Conservation (phyloP, 345 rosid genomes). For the Euclidium syriacum region DNA sequence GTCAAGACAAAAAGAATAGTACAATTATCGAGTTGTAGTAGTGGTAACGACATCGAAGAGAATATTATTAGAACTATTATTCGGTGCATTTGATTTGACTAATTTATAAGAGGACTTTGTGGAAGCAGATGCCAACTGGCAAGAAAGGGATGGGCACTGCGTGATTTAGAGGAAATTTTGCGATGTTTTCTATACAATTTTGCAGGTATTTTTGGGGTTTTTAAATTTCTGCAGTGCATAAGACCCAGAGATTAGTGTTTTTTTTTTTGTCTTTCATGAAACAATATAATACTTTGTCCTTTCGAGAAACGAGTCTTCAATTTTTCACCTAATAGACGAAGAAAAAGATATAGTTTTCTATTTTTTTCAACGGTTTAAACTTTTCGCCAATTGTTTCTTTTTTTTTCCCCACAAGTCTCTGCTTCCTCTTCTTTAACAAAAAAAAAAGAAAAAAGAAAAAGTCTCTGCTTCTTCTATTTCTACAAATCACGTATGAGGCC, state of each 20-base stretch:
- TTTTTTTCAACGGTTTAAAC: neutral
- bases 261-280: neutral
- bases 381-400: too few species aligned
- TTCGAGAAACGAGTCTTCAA: neutral
- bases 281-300: neutral
- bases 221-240: neutral
- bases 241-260: neutral
- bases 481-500: neutral
- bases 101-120: neutral
- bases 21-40: too few species aligned
- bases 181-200: neutral
- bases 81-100: neutral
- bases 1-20: too few species aligned
- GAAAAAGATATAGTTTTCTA: neutral
- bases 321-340: neutral
- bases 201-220: conserved; percentile 14
- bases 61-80: neutral
- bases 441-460: too few species aligned
- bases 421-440: too few species aligned
- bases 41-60: too few species aligned
- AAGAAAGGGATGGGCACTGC: conserved; percentile 1
- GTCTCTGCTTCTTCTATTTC: too few species aligned
- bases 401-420: too few species aligned
- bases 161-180: neutral
- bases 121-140: conserved; percentile 10